Evolutionary conservation across 129 eudicot species (phyloP).

Genomic region (Artemisia annua): DNA sequence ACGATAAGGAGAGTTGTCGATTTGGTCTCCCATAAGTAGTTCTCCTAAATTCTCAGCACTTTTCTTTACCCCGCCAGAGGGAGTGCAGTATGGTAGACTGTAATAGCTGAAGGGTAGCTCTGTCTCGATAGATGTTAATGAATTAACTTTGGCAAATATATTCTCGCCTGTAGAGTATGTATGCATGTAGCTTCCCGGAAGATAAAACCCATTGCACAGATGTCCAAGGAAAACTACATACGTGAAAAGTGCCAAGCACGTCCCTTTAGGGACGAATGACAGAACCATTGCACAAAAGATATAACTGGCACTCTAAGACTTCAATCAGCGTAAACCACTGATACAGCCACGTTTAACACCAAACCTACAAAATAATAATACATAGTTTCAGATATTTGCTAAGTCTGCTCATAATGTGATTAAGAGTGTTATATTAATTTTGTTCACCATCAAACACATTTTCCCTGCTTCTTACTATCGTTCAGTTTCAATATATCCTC

Average conservation of each 20-base stretch:
- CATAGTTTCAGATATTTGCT: conserved; percentile 15
- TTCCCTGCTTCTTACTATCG: conserved; percentile 4
- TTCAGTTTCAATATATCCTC: conserved; percentile 3
- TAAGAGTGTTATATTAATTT: not conserved
- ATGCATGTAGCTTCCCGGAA: conserved; percentile 86
- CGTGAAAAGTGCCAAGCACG: conserved; percentile 36
- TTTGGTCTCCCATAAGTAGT: conserved; percentile 84
- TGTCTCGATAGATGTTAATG: conserved; percentile 75
- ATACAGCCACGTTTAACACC: conserved; percentile 24
- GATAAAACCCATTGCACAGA: conserved; percentile 61
- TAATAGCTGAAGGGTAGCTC: conserved; percentile 84
- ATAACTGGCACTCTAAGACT: conserved; percentile 15
- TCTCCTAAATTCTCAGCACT: conserved; percentile 88
- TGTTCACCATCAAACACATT: not conserved
- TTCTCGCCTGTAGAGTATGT: conserved; percentile 64
- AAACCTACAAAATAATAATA: conserved; percentile 32
- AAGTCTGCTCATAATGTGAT: not conserved
- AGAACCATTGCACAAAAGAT: conserved; percentile 39
- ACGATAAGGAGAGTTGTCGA: conserved; percentile 80
- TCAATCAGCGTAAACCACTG: conserved; percentile 27
- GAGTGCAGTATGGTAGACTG: conserved; percentile 74
- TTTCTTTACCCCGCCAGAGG: conserved; percentile 64
- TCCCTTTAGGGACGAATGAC: conserved; percentile 42
- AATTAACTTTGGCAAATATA: conserved; percentile 66
- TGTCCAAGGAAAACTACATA: conserved; percentile 34